Base-by-base conservation (phyloP, 225 moss, liverwort and hornwort genomes). In the Antitrichia curtipendula region DNA sequence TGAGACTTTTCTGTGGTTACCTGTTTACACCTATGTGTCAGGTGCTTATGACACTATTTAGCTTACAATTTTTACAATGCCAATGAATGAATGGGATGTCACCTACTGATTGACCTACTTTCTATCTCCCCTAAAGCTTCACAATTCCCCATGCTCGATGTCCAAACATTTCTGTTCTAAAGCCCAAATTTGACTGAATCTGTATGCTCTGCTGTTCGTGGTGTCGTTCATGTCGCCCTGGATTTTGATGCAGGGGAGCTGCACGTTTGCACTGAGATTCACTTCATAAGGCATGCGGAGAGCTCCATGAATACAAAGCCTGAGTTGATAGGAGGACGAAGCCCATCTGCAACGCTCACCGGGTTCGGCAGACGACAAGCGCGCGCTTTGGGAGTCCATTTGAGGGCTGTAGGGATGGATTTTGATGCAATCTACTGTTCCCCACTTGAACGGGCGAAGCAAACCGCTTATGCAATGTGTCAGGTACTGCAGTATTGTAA, bases 241-340 rank as follows among this genome's bases (percentile, higher is more conserved):
- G 77, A 69, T 40, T 56, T n/a, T 60, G 75, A 82, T 57, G 70
- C 89, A 93, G 91, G 72, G 65, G 89, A 89, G 86, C 34, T 41
- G 60, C 49, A 89, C 32, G 86, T 91, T 13, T 91, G 92, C 88
- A 93, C 90, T 74, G 96, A 96, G 89, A 93, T 96, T 80, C 82
- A 96, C 84, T 90, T 96, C 50, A 93, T 95, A 82, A 90, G 95
- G 78, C 95, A 96, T 69, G 96, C n/a, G 57, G 92, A 96, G 83
- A 95, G 94, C 91, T 91, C 93, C 81, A 86, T 89, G 86, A 95
- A 96, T 85, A 47, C 61, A 49, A 91, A 81, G 83, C 93, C 94
- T 60, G 93, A 96, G 89, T 78, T 94, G 41, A 91, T 96, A 75
- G 41, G 49, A 57, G 96, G 96, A 80, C 90, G 95, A 79, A 91